phyloP scores from a whole-genome alignment of 805 yeast species.

The Phaffomyces antillensis region DNA sequence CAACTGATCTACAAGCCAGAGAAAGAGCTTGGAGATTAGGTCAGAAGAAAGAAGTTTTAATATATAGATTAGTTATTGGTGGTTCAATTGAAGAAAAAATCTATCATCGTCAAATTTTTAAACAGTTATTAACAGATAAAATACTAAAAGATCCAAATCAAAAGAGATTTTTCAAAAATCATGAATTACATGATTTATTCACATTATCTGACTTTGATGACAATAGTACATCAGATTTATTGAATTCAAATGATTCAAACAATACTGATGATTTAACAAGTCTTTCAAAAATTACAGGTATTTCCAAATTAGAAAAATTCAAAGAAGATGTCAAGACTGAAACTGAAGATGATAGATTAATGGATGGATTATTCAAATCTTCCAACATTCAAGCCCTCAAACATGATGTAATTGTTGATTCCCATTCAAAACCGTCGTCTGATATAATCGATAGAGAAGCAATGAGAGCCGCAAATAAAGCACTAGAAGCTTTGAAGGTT shows the following conservation, averaged over 20 bases:
- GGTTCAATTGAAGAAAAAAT: constrained; percentile 96
- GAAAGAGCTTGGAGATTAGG: constrained; percentile 98
- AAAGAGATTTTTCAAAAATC: constrained; percentile 83
- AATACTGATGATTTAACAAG: constrained; percentile 59
- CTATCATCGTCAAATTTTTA: constrained; percentile 93
- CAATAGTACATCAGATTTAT: neutral
- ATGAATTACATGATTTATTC: constrained; percentile 85
- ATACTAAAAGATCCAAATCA: constrained; percentile 94
- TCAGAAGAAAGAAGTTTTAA: constrained; percentile 85
- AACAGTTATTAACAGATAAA: constrained; percentile 88
- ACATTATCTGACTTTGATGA: constrained; percentile 67
- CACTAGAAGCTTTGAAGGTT: constrained; percentile 48
- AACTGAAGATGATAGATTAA: constrained; percentile 53
- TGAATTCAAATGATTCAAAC: constrained; percentile 19
- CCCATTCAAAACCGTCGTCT: constrained; percentile 29
- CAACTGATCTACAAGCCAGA: constrained; percentile 94
- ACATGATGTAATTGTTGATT: constrained; percentile 70
- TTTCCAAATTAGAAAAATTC: constrained; percentile 61
- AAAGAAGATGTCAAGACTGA: constrained; percentile 32
- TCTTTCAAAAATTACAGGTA: constrained; percentile 59
- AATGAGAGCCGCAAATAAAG: constrained; percentile 44
- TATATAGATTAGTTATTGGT: constrained; percentile 86
- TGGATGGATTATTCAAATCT: constrained; percentile 68
- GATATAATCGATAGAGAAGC: constrained; percentile 53
- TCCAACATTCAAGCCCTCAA: constrained; percentile 69